Conservation (phyloP, 2,329 filamentous ascomycete species). For the Huntiella abstrusa region DNA sequence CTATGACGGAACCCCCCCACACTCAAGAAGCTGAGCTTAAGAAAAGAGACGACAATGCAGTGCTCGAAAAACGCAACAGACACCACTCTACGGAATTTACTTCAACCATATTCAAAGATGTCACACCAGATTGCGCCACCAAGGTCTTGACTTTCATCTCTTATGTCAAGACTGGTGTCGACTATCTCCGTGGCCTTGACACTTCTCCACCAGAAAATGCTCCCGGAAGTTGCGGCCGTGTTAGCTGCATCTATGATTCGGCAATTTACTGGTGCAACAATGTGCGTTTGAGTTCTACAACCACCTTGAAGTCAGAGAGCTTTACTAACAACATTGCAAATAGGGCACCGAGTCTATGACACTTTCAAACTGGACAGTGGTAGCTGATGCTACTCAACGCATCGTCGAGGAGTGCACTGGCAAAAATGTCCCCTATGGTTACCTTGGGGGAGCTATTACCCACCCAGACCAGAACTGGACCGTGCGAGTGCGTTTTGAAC, state of each 20-base stretch:
- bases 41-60: too few relatives aligned
- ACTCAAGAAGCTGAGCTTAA: too few relatives aligned
- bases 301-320: background rate
- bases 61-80: background rate
- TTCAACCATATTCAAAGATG: background rate
- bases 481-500: constrained; percentile 1
- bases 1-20: background rate
- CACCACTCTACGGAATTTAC: background rate
- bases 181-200: constrained; percentile 1
- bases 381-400: constrained; percentile 2
- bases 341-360: constrained; percentile 1
- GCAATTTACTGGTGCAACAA: constrained; percentile 9
- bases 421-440: constrained; percentile 5
- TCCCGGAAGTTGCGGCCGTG: constrained; percentile 5
- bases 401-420: background rate
- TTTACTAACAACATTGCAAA: background rate
- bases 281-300: background rate
- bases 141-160: constrained; percentile 5
- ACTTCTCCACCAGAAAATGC: constrained; percentile 2
- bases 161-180: constrained; percentile 4
- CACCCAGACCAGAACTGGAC: constrained; percentile 7
- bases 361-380: constrained; percentile 1
- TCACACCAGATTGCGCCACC: background rate
- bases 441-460: constrained; percentile 1
- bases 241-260: constrained; percentile 5